Evolutionary conservation across 257 asterid species (phyloP), one percentile per base, ranked within the genome.

Genomic region (Solanum chilense): DNA sequence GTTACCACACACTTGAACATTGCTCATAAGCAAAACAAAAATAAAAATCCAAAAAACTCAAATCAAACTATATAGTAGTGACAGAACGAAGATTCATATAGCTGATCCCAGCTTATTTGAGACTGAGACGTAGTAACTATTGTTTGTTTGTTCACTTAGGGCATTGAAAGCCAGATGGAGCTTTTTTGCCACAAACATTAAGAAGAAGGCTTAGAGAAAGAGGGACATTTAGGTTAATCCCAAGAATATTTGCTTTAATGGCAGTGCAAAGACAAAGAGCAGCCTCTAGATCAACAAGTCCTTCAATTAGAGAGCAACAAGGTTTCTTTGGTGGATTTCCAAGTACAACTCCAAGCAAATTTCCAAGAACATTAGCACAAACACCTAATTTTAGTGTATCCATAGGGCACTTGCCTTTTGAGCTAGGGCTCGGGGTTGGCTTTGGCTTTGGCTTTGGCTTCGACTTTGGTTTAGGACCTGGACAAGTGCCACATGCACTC

Each of bases 201-300:
- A 92, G 94, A 70, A 94, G 90, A 91, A 93, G 58, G 82, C 90
- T 92, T 3, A 94, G 89, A 16, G 95, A 91, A 88, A 93, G 15
- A 20, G 95, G 95, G 80, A 93, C 68, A 80, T 92, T 91, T 29
- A 93, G 93, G 90, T 93, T 90, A 76, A 93, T 93, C 20, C 96
- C 96, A 85, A 94, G 86, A 87, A 93, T 8, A 8, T 93, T 93
- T 3, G 96, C 96, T 86, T 89, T 92, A 66, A 94, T 87, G 64
- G 96, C 96, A 9, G 94, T 94, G 91, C 98, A 94, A 45, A 94
- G 92, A 90, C 96, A 93, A 70, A 88, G 70, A 6, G 95, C 98
- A 0, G 95, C 96, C 52, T 93, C 95, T 1, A 91, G 87, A 33
- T 94, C 95, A 25, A 73, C 91, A 80, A 94, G 87, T 6, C 94